These are phyloP conservation scores for Trichoderma virens DNA, from an alignment of 495 filamentous ascomycete species.

Conservation along the genomic window DNA sequence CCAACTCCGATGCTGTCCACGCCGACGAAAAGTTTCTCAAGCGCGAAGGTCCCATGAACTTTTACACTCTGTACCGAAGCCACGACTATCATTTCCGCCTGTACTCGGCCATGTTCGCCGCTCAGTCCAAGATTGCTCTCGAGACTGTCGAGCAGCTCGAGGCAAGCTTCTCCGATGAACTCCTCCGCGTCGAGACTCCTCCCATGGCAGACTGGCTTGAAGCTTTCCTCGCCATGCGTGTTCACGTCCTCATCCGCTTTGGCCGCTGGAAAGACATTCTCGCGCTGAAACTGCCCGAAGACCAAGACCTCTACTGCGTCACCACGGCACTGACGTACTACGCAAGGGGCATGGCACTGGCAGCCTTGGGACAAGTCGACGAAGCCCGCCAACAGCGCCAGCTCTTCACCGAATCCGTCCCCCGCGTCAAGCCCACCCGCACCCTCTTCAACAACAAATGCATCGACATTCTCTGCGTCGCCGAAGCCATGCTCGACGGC, in stretches of 20 bases:
- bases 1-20: slow-evolving; percentile 55
- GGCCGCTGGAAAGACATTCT: slow-evolving; percentile 56
- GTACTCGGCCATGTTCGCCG: slow-evolving; percentile 66
- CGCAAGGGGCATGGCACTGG: slow-evolving; percentile 54
- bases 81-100: slow-evolving; percentile 63
- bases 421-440: slow-evolving; percentile 42
- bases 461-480: slow-evolving; percentile 50
- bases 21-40: slow-evolving; percentile 54
- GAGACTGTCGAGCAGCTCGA: slow-evolving; percentile 47
- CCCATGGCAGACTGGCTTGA: slow-evolving; percentile 71
- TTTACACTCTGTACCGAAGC: slow-evolving; percentile 60
- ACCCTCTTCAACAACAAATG: slow-evolving; percentile 61
- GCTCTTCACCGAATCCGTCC: slow-evolving; percentile 38
- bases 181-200: slow-evolving; percentile 55
- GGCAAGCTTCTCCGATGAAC: slow-evolving; percentile 44
- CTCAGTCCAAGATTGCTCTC: slow-evolving; percentile 47
- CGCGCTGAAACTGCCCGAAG: slow-evolving; percentile 37
- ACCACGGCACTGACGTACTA: slow-evolving; percentile 60
- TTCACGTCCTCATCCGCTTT: slow-evolving; percentile 60
- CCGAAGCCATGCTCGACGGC: slow-evolving; percentile 56
- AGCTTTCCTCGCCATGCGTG: slow-evolving; percentile 51
- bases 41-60: slow-evolving; percentile 44
- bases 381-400: slow-evolving; percentile 39
- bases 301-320: slow-evolving; percentile 49
- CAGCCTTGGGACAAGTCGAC: slow-evolving; percentile 40